phyloP scores from a whole-genome alignment of 345 rosid genomes.

The Hypericum androsaemum region DNA sequence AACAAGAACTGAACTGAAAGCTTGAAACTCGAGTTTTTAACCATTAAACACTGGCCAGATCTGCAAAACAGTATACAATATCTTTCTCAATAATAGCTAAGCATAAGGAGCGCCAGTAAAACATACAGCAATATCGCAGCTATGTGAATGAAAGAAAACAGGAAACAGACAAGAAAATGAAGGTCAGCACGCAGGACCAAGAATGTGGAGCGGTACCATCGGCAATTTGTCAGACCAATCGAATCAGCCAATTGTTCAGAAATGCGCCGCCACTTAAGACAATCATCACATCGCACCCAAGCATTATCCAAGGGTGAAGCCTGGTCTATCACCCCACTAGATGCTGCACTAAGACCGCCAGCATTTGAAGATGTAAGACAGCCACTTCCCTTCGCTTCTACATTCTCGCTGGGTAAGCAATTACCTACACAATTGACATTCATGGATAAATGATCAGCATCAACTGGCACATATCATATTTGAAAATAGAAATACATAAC shows the following conservation, averaged over 20 bases:
- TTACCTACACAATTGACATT: conserved; percentile 21
- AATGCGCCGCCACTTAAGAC: conserved; percentile 91
- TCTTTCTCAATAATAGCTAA: no score
- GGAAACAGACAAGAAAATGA: neutral
- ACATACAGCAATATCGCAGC: no score
- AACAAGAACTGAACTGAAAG: no score
- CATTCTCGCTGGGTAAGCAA: conserved; percentile 21
- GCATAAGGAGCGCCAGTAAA: no score
- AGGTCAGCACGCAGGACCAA: conserved; percentile 1
- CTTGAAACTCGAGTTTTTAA: no score
- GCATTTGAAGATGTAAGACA: conserved; percentile 21
- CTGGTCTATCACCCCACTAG: conserved; percentile 31
- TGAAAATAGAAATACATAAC: neutral
- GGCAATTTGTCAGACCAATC: conserved; percentile 55
- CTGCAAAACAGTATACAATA: no score
- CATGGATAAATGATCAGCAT: conserved; percentile 2
- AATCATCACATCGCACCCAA: conserved; percentile 95
- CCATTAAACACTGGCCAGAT: no score
- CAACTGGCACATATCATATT: neutral
- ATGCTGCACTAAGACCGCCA: conserved; percentile 29
- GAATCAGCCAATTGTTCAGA: conserved; percentile 54
- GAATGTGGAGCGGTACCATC: conserved; percentile 43
- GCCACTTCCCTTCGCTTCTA: conserved; percentile 19
- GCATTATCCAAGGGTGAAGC: conserved; percentile 42
- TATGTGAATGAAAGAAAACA: neutral